Percentiles rank a stretch among this genome's conserved stretches.
Evolutionary conservation across 1,139 yeast species (phyloP).

Genomic region (Arxiozyma telluris): DNA sequence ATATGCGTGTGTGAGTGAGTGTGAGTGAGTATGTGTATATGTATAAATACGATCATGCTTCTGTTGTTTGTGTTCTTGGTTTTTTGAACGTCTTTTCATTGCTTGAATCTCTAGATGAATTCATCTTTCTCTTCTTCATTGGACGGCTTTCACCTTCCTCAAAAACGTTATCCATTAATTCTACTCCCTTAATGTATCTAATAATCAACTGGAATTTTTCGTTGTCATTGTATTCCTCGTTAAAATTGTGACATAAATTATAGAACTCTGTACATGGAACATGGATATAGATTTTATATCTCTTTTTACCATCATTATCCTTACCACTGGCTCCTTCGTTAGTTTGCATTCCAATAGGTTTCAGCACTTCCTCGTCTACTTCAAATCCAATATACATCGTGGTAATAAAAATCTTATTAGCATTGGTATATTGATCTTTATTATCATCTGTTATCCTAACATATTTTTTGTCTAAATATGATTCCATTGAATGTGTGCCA

Average conservation of each 20-base stretch:
- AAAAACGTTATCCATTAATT: conserved; percentile 78
- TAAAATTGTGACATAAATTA: conserved; percentile 68
- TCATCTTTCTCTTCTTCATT: conserved; percentile 29
- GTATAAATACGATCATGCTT: neutral
- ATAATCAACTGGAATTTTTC: conserved; percentile 52
- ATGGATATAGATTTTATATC: conserved; percentile 57
- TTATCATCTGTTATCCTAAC: conserved; percentile 32
- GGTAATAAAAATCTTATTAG: conserved; percentile 38
- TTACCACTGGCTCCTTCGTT: conserved; percentile 17
- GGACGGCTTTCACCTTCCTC: conserved; percentile 74
- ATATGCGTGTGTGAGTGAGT: neutral
- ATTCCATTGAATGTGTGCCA: conserved; percentile 44
- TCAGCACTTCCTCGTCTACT: conserved; percentile 35
- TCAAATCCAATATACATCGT: conserved; percentile 76
- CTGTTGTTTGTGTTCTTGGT: neutral
- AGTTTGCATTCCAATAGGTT: neutral
- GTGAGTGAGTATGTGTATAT: no score
- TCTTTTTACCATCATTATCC: conserved; percentile 36
- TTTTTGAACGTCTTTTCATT: neutral
- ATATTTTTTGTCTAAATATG: conserved; percentile 27
- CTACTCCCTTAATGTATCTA: conserved; percentile 69
- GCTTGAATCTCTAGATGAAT: neutral
- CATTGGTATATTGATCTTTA: conserved; percentile 24
- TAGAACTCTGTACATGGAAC: conserved; percentile 87
- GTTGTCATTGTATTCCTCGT: conserved; percentile 51